phyloP scores from a whole-genome alignment of 495 filamentous ascomycete species.

The Aspergillus campestris region DNA sequence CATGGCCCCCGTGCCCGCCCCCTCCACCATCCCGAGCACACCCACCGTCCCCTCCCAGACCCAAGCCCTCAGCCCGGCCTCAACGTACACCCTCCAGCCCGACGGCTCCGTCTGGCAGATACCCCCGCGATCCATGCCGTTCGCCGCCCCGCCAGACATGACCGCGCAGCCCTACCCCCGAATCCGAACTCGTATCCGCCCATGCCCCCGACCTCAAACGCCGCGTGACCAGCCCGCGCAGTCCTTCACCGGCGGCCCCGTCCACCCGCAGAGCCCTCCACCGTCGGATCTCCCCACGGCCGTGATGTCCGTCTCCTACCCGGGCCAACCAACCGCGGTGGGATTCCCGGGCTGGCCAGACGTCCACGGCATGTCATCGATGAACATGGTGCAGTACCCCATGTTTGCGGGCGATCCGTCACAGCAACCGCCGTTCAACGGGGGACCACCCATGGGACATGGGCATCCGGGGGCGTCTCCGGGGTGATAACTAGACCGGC shows the following conservation, averaged over 20 bases:
- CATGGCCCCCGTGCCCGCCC: constrained; percentile 19
- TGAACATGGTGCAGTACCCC: constrained; percentile 32
- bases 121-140: constrained; percentile 33
- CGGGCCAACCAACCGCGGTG: constrained; percentile 23
- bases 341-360: constrained; percentile 31
- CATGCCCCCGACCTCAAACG: constrained; percentile 35
- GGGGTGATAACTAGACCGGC: constrained; percentile 6
- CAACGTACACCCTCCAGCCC: constrained; percentile 29
- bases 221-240: constrained; percentile 36
- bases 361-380: constrained; percentile 26
- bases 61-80: constrained; percentile 22
- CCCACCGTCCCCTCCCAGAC: constrained; percentile 28
- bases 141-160: constrained; percentile 29
- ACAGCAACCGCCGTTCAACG: constrained; percentile 23
- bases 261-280: constrained; percentile 23
- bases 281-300: constrained; percentile 22
- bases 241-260: constrained; percentile 10
- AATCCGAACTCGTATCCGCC: constrained; percentile 24
- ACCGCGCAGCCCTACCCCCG: constrained; percentile 10
- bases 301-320: constrained; percentile 27
- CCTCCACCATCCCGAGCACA: constrained; percentile 23
- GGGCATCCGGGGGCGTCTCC: constrained; percentile 22
- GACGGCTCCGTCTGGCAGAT: constrained; percentile 36
- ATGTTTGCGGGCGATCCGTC: constrained; percentile 27
- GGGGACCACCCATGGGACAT: constrained; percentile 31